Evolutionary conservation across 148 eudicot genomes (phyloP), one percentile per base, ranked within the genome.

Genomic region (Suaeda aralocaspica): DNA sequence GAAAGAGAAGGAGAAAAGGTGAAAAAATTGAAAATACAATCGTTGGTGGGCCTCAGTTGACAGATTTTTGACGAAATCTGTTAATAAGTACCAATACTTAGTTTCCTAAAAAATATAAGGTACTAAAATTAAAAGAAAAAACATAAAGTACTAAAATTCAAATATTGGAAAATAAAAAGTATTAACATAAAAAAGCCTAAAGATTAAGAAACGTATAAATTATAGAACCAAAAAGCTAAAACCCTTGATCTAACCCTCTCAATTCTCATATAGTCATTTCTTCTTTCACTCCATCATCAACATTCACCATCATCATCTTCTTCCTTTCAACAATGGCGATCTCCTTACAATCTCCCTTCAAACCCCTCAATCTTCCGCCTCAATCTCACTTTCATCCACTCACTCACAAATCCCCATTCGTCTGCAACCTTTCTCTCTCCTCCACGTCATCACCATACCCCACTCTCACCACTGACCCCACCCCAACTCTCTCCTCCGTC

Each of bases 401-500:
- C 36, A 33, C 8, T 0, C 66, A 30, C 44, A 65, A 60, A 66
- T 29, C 64, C 67, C 66, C 44, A 1, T 65, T 74, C 71, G 66
- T 64, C 67, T 80, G 81, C 80, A 78, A 75, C 79, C 74, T 82
- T 34, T 88, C 90, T 3, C 52, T 74, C 51, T 68, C 84, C 64
- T 57, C 78, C 26, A n/a, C n/a, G n/a, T n/a, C n/a, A n/a, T 73
- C 76, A 50, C 59, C 76, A 36, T 55, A 49, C 8, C 53, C 71
- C 52, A 28, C 21, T 12, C 72, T 61, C 42, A 12, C 71, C 36
- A 11, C 79, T 52, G 92, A 92, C 39, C 98, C 97, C 71, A 25
- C 79, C 12, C 96, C 99, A 18, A 69, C 82, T 1, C 82, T 87
- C 75, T 55, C 96, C 52, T 81, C 96, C 51, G 99, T 88, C 66